A percentile compares a stretch with the other conserved stretches of the same genome.
phyloP scores from a whole-genome alignment of 2,329 filamentous ascomycete genomes.

The Boeremia lycopersici region DNA sequence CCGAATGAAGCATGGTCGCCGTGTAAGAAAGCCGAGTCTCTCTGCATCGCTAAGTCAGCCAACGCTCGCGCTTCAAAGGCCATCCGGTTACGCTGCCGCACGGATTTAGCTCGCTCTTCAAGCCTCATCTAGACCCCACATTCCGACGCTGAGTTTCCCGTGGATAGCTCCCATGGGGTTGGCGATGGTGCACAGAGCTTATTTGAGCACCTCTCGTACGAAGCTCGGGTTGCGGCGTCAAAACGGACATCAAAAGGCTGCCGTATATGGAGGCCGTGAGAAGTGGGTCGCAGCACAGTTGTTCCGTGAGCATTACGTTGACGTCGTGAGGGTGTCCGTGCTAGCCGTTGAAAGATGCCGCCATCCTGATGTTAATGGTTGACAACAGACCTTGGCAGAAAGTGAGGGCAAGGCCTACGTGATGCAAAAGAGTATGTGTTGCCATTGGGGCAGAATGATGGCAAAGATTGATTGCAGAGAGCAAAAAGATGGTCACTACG shows the following conservation, averaged over 20 bases:
- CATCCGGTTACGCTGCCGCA: slow-evolving; percentile 12
- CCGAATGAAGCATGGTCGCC: neutral
- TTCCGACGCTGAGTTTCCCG: slow-evolving; percentile 13
- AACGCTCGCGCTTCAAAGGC: slow-evolving; percentile 5
- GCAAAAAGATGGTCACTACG: slow-evolving; percentile 20
- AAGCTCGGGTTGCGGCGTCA: neutral
- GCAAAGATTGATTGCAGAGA: too few species aligned
- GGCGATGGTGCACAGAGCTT: neutral
- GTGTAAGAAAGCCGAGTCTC: slow-evolving; percentile 1
- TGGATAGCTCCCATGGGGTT: slow-evolving; percentile 3
- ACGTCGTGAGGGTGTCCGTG: too few species aligned
- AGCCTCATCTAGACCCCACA: slow-evolving; percentile 5
- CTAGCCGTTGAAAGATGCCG: neutral
- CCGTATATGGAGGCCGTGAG: neutral
- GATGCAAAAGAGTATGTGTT: too few species aligned
- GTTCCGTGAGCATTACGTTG: neutral
- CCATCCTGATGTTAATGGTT: neutral
- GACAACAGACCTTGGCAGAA: too few species aligned
- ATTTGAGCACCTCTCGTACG: neutral
- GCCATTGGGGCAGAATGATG: too few species aligned
- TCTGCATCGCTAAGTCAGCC: slow-evolving; percentile 8
- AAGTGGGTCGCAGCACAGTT: neutral
- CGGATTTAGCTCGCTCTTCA: slow-evolving; percentile 11
- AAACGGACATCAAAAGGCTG: neutral
- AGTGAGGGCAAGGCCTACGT: neutral